phyloP scores from a whole-genome alignment of 2,329 filamentous ascomycete species.

The Pseudogymnoascus sp. region DNA sequence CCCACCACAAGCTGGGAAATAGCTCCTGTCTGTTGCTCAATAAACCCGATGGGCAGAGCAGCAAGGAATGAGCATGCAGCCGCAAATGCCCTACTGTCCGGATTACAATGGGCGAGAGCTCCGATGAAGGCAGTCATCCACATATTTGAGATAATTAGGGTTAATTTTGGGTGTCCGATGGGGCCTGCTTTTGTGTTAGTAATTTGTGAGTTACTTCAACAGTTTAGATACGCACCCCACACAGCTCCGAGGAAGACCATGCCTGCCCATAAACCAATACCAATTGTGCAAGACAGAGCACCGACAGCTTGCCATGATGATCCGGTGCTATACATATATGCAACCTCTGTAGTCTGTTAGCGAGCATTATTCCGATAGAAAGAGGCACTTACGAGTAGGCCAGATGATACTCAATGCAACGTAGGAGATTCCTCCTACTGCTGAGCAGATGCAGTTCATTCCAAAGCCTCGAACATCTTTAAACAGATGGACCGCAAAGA shows the following conservation, averaged over 20 bases:
- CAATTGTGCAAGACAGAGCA: conserved; percentile 26
- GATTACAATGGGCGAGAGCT: conserved; percentile 10
- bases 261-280: conserved; percentile 26
- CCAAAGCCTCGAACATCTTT: conserved; percentile 28
- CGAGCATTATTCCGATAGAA: not conserved
- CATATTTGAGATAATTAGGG: not conserved
- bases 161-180: not conserved
- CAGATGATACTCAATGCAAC: conserved; percentile 27
- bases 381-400: conserved; percentile 21
- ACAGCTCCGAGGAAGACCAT: conserved; percentile 25
- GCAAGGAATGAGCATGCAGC: conserved; percentile 19
- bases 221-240: not conserved
- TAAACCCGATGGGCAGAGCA: conserved; percentile 14
- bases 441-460: conserved; percentile 24
- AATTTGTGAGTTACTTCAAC: not conserved
- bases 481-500: conserved; percentile 29
- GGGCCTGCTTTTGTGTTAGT: not conserved
- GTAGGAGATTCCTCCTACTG: conserved; percentile 24
- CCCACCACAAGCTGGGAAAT: not conserved
- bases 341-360: not conserved
- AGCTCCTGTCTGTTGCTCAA: not conserved
- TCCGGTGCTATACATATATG: conserved; percentile 17
- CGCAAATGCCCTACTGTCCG: conserved; percentile 20
- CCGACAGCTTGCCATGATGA: conserved; percentile 24
- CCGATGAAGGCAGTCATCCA: not conserved